These are phyloP conservation scores for Pseudogymnoascus sp. DNA, from an alignment of 2,329 filamentous ascomycete species.

Conservation along the genomic window DNA sequence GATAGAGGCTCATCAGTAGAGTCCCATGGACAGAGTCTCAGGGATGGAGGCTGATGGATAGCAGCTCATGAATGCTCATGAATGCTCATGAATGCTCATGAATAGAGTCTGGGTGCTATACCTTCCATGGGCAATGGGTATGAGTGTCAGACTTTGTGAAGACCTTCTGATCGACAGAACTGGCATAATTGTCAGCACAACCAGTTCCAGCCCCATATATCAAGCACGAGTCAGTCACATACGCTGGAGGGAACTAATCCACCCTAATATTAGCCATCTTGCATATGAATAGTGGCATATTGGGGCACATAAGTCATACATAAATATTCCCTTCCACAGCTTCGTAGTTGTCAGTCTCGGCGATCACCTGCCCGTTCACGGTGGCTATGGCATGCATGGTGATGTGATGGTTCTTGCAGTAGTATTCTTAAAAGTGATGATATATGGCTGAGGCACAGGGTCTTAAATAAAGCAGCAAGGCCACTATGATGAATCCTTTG, in stretches of 20 bases:
- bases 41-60: not conserved
- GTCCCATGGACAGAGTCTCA: not conserved
- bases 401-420: not conserved
- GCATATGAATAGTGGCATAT: not conserved
- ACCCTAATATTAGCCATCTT: not conserved
- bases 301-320: constrained; percentile 23
- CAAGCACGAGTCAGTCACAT: constrained; percentile 13
- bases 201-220: not conserved
- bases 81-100: too few relatives aligned
- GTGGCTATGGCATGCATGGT: constrained; percentile 26
- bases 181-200: constrained; percentile 16
- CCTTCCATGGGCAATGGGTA: constrained; percentile 39
- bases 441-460: not conserved
- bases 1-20: not conserved
- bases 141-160: constrained; percentile 34
- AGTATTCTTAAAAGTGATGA: not conserved
- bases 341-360: constrained; percentile 38
- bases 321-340: constrained; percentile 43
- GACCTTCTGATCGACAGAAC: constrained; percentile 33
- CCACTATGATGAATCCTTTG: not conserved
- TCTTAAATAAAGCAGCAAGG: not conserved
- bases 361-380: constrained; percentile 37
- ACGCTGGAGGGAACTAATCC: constrained; percentile 31
- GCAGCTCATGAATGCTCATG: not conserved
- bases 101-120: not conserved